Percentiles rank a stretch among this genome's conserved stretches.
Conservation (phyloP, 257 asterid species). For the Solanum neorickii region DNA sequence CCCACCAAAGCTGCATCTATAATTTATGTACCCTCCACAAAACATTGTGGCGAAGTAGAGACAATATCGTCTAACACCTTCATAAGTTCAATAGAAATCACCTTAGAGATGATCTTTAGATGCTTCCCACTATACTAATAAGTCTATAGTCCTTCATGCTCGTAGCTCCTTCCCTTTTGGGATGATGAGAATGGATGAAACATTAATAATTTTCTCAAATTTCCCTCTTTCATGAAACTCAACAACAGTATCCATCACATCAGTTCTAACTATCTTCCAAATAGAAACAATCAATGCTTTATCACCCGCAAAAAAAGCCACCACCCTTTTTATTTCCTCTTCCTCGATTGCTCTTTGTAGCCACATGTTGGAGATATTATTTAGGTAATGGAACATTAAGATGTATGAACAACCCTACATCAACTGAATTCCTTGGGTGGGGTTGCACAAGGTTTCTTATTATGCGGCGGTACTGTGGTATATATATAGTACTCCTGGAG, state of each 20-base stretch:
- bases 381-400: not conserved
- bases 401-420: not conserved
- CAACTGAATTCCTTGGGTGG: not conserved
- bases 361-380: not conserved
- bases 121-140: not conserved
- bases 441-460: not conserved
- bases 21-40: not conserved
- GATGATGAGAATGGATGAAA: not conserved
- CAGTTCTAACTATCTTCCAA: not conserved
- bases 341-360: not conserved
- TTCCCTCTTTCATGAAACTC: not conserved
- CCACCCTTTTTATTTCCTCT: not conserved
- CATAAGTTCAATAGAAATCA: not conserved
- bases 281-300: not conserved
- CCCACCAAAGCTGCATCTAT: not conserved
- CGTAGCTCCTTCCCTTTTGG: not conserved
- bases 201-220: not conserved
- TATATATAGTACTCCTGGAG: not conserved
- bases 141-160: not conserved
- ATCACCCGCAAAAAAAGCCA: not conserved
- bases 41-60: not conserved
- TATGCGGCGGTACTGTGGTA: not conserved
- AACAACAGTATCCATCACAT: not conserved
- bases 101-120: not conserved
- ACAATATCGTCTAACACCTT: not conserved